Conservation (phyloP, 2,329 filamentous ascomycete species). For the Chrysoporthe puriensis region DNA sequence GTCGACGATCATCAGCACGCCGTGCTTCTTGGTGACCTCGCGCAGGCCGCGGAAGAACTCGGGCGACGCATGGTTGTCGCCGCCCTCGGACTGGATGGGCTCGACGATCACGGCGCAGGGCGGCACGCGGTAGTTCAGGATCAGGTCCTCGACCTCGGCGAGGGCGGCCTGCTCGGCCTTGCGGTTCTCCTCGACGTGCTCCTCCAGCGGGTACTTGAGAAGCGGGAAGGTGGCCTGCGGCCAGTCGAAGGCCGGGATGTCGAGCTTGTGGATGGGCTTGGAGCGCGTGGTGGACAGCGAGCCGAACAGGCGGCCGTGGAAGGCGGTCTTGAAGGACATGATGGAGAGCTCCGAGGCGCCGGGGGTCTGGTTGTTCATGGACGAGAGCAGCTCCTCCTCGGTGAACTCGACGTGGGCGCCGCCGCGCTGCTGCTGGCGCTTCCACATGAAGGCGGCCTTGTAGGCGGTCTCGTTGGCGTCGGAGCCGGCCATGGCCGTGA, state of each 20-base stretch:
- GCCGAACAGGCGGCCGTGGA: constrained; percentile 90
- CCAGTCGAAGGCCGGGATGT: constrained; percentile 95
- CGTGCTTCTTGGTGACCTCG: constrained; percentile 75
- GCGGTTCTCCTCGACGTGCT: constrained; percentile 80
- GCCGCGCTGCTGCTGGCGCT: constrained; percentile 78
- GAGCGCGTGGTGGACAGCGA: constrained; percentile 85
- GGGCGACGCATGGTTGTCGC: constrained; percentile 90
- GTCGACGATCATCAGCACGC: constrained; percentile 86
- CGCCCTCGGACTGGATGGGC: constrained; percentile 91
- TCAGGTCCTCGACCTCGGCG: constrained; percentile 80
- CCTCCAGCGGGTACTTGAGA: constrained; percentile 84
- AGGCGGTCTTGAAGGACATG: constrained; percentile 83
- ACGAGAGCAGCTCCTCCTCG: constrained; percentile 70
- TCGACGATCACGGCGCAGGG: constrained; percentile 84
- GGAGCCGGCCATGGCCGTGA: constrained; percentile 86
- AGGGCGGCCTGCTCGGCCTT: constrained; percentile 79
- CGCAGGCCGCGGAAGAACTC: constrained; percentile 86
- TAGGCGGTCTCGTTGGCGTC: constrained; percentile 94
- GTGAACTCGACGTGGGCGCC: constrained; percentile 79
- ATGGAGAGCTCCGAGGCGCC: constrained; percentile 79
- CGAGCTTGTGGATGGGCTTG: constrained; percentile 93
- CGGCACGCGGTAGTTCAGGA: constrained; percentile 77
- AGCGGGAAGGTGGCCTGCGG: constrained; percentile 84
- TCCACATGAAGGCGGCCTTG: constrained; percentile 96
- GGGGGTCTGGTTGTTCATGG: constrained; percentile 80